phyloP scores from a whole-genome alignment of 148 eudicot genomes.

The Fagopyrum tataricum region DNA sequence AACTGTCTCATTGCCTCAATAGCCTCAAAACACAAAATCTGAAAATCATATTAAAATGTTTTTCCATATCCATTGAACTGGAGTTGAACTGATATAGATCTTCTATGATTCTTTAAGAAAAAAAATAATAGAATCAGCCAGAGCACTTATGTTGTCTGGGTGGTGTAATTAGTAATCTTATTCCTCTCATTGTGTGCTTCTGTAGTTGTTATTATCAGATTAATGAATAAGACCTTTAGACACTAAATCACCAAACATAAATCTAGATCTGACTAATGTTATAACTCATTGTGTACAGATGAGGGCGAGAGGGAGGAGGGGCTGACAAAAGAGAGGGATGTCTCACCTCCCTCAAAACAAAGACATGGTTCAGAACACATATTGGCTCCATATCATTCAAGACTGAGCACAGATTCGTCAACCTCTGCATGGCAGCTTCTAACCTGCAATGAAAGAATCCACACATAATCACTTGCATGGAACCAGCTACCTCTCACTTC shows the following conservation, averaged over 20 bases:
- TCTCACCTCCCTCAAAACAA: conserved; percentile 93
- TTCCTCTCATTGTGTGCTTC: not conserved
- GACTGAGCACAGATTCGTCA: conserved; percentile 98
- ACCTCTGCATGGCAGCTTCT: conserved; percentile 99
- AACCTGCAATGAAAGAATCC: conserved; percentile 50
- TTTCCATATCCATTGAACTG: not conserved
- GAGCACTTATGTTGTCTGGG: not conserved
- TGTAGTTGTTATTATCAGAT: not conserved
- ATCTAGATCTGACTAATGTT: not conserved
- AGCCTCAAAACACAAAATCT: not conserved
- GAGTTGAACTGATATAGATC: not conserved
- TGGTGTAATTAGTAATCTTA: not conserved
- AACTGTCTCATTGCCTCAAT: not conserved
- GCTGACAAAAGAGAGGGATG: not conserved
- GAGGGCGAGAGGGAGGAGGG: too few relatives aligned
- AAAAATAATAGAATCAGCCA: not conserved
- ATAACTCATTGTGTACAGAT: not conserved
- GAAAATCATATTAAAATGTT: not conserved
- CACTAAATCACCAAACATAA: not conserved
- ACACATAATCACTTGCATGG: not conserved
- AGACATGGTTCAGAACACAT: conserved; percentile 94
- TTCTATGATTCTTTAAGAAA: not conserved
- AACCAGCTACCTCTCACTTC: not conserved
- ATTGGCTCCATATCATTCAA: conserved; percentile 99
- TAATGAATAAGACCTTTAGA: not conserved